Percentiles rank a stretch among this genome's conserved stretches.
Evolutionary conservation across 169 alveolate species (phyloP).

Genomic region (Plasmodium cynomolgi): DNA sequence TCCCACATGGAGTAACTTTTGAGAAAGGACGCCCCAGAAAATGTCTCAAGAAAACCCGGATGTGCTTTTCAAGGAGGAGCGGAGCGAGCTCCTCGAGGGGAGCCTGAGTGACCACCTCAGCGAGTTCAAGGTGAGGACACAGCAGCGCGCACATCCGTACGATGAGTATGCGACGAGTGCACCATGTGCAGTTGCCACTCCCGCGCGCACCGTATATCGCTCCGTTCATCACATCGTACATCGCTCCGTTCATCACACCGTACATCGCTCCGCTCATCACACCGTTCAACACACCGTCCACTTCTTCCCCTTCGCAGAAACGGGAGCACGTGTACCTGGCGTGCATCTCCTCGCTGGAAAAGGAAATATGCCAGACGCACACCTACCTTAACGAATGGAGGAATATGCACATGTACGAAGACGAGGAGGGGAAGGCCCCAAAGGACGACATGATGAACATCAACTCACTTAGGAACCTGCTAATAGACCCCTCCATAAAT

Average conservation of each 20-base stretch:
- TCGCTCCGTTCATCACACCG: not conserved
- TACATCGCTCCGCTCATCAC: not conserved
- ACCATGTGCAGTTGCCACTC: not conserved
- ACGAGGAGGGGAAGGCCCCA: constrained; percentile 45
- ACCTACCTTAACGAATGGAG: constrained; percentile 70
- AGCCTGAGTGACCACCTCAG: constrained; percentile 22
- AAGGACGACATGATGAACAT: constrained; percentile 19
- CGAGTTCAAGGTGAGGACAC: constrained; percentile 37
- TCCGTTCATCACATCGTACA: no score
- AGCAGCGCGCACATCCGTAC: not conserved
- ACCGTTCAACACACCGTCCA: not conserved
- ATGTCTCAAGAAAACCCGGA: constrained; percentile 53
- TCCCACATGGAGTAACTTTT: constrained; percentile 22
- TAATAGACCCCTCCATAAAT: constrained; percentile 78
- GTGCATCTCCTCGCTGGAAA: constrained; percentile 59
- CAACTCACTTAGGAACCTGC: constrained; percentile 45
- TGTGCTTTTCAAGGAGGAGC: constrained; percentile 28
- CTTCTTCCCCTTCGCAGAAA: not conserved
- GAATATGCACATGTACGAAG: constrained; percentile 68
- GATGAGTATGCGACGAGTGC: no score
- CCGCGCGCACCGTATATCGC: not conserved
- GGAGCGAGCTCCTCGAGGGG: constrained; percentile 29
- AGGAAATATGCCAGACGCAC: constrained; percentile 55
- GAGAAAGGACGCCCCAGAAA: not conserved
- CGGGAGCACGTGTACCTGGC: constrained; percentile 65